Conservation (phyloP, 352 stramenopile genomes). For the Phytophthora capsici region DNA sequence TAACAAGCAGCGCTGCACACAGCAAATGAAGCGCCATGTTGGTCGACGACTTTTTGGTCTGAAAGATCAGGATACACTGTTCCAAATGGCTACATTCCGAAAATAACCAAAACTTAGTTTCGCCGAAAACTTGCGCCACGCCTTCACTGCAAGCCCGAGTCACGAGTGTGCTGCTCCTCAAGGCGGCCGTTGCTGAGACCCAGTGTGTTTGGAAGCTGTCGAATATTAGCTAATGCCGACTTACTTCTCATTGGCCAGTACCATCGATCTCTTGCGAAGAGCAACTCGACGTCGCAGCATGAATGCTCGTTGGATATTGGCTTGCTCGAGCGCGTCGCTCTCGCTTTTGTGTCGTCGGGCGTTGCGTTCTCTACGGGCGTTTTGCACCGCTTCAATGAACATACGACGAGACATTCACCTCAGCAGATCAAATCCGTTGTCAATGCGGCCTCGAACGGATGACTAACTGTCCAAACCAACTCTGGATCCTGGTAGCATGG, state of each 20-base stretch:
- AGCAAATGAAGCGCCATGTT: too few relatives aligned
- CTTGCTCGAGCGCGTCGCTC: conserved; percentile 63
- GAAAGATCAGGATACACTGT: too few relatives aligned
- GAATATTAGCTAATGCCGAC: conserved; percentile 4
- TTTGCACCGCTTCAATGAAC: conserved; percentile 18
- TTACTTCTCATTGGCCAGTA: conserved; percentile 58
- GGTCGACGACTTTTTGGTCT: too few relatives aligned
- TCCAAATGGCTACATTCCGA: not conserved
- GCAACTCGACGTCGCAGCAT: conserved; percentile 68
- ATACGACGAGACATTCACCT: conserved; percentile 17
- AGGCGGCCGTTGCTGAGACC: conserved; percentile 56
- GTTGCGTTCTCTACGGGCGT: conserved; percentile 37
- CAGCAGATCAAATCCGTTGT: too few relatives aligned
- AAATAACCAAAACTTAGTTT: conserved; percentile 11
- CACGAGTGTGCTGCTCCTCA: conserved; percentile 57
- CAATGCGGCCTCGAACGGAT: too few relatives aligned
- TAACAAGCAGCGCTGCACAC: too few relatives aligned
- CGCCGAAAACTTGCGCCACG: too few relatives aligned
- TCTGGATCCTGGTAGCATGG: too few relatives aligned
- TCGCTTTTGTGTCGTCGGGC: conserved; percentile 71
- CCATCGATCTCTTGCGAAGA: conserved; percentile 74
- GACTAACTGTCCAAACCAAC: too few relatives aligned
- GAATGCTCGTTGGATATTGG: conserved; percentile 58
- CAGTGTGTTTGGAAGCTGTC: conserved; percentile 32
- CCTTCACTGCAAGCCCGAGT: too few relatives aligned